Conservation (phyloP, 345 rosid species). For the Cardamine chenopodiifolia region DNA sequence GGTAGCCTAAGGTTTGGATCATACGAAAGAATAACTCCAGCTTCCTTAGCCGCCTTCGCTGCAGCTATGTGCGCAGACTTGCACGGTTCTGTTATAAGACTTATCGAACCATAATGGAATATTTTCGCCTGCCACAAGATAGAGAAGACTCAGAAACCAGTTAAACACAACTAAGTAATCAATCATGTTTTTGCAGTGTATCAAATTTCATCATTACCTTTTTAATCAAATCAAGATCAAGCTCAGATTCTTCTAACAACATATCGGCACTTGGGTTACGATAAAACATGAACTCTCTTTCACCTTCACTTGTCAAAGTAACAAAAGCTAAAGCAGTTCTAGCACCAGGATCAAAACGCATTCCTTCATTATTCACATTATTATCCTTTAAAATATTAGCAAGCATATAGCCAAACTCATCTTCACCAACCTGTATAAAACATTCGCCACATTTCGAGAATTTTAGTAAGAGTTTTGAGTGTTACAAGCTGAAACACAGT, state of each 20-base stretch:
- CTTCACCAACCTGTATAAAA: constrained; percentile 82
- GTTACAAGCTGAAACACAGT: not conserved
- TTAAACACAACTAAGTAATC: not conserved
- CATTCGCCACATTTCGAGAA: no score
- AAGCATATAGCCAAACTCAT: constrained; percentile 98
- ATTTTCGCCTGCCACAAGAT: constrained; percentile 72
- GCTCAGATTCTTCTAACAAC: constrained; percentile 81
- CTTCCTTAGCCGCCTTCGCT: constrained; percentile 87
- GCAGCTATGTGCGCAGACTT: constrained; percentile 95
- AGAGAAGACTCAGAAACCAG: not conserved
- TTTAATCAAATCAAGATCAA: constrained; percentile 74
- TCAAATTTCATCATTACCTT: constrained; percentile 56
- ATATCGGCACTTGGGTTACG: constrained; percentile 98
- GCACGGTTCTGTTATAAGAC: constrained; percentile 97
- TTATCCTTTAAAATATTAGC: constrained; percentile 86
- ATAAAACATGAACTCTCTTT: constrained; percentile 97
- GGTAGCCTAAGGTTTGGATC: constrained; percentile 98
- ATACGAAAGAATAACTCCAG: constrained; percentile 82
- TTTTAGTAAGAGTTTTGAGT: not conserved
- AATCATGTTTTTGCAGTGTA: not conserved
- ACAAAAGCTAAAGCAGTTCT: constrained; percentile 96
- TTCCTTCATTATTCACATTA: constrained; percentile 76
- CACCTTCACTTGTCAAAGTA: constrained; percentile 83
- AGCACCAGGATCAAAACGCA: constrained; percentile 91
- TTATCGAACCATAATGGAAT: constrained; percentile 93